Evolutionary conservation across 176 grass and related monocot genomes (phyloP).

Genomic region (Guadua angustifolia): DNA sequence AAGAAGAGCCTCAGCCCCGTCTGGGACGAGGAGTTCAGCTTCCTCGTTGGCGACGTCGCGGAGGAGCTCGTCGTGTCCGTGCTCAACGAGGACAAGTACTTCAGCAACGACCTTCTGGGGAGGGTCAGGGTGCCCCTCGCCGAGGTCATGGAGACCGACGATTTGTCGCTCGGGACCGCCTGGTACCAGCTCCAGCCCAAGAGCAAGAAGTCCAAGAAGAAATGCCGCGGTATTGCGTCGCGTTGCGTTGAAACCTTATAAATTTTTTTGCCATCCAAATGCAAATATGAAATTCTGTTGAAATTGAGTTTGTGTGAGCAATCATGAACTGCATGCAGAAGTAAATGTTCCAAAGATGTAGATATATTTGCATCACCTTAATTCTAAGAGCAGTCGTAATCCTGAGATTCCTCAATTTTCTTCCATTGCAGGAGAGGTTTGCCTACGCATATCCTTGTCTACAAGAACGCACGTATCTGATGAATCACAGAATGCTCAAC

Average conservation of each 20-base stretch:
- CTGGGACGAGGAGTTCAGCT: conserved; percentile 92
- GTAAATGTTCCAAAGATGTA: background rate
- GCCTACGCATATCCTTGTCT: conserved; percentile 64
- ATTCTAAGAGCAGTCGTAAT: background rate
- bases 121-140: conserved; percentile 66
- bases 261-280: background rate
- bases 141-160: conserved; percentile 74
- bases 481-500: conserved; percentile 30
- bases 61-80: conserved; percentile 73
- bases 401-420: background rate
- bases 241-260: background rate
- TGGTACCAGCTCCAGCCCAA: conserved; percentile 96
- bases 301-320: background rate
- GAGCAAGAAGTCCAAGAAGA: conserved; percentile 88
- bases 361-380: background rate
- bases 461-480: conserved; percentile 51
- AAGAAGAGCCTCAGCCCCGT: conserved; percentile 71
- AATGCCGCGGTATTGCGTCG: conserved; percentile 64
- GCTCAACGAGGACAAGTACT: conserved; percentile 95
- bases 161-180: conserved; percentile 69
- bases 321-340: background rate
- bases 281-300: background rate
- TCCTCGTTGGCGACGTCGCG: conserved; percentile 72
- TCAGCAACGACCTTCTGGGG: conserved; percentile 78
- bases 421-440: conserved; percentile 71